phyloP scores from a whole-genome alignment of 75 land plant genomes.

The Pseudotsuga menziesii region DNA sequence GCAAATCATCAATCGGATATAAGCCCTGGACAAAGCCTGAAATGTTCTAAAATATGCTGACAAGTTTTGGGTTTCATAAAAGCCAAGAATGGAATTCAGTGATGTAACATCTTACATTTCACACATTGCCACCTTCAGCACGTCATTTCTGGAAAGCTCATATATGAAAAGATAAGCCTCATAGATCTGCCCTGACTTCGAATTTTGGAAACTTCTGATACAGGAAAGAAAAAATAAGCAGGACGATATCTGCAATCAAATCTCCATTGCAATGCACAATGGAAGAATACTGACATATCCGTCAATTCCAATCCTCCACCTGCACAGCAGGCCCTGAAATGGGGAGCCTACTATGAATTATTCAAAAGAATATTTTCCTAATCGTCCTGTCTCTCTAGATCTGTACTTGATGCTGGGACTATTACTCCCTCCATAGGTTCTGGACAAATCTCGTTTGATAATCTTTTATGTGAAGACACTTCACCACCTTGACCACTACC shows the following conservation, averaged over 20 bases:
- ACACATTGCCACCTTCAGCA: not conserved
- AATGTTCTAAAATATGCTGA: slow-evolving; percentile 4
- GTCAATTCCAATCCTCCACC: slow-evolving; percentile 5
- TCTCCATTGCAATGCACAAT: slow-evolving; percentile 6
- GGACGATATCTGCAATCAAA: not conserved
- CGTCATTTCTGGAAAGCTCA: not conserved
- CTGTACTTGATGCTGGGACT: slow-evolving; percentile 9
- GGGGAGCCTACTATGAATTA: slow-evolving; percentile 30
- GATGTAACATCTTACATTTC: slow-evolving; percentile 1
- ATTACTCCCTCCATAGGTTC: slow-evolving; percentile 44
- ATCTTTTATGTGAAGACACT: slow-evolving; percentile 33
- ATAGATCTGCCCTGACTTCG: slow-evolving; percentile 1
- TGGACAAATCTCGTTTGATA: slow-evolving; percentile 59
- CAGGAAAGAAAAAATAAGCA: not conserved
- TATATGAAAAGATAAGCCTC: not conserved
- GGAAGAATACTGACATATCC: not conserved
- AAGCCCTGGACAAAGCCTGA: slow-evolving; percentile 6
- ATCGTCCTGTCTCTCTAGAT: slow-evolving; percentile 17
- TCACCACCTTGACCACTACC: slow-evolving; percentile 31
- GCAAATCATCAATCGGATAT: not conserved
- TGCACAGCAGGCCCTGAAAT: slow-evolving; percentile 28
- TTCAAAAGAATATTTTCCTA: slow-evolving; percentile 24
- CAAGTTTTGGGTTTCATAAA: slow-evolving; percentile 5
- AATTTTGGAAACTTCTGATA: not conserved
- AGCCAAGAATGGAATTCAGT: slow-evolving; percentile 2